Evolutionary conservation across 2,329 filamentous ascomycete species (phyloP).

Genomic region (Cladophialophora bantiana): DNA sequence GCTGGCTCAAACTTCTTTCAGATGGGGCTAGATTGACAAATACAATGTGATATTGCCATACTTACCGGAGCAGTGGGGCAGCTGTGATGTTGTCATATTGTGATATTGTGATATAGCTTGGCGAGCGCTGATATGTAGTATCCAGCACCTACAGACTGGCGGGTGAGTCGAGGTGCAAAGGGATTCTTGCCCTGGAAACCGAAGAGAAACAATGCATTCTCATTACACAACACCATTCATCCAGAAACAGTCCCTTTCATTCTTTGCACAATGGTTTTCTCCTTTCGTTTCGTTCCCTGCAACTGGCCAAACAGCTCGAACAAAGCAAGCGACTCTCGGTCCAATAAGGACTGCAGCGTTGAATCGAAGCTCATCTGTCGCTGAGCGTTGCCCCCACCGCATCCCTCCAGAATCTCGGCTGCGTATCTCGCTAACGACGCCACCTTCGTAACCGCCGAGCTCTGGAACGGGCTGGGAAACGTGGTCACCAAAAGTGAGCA

Average conservation of each 20-base stretch:
- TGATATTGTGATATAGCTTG: neutral
- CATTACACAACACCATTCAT: neutral
- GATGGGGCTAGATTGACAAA: neutral
- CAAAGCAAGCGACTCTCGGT: neutral
- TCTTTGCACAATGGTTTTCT: neutral
- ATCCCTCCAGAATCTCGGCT: slow-evolving; percentile 12
- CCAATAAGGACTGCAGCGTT: slow-evolving; percentile 9
- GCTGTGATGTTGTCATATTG: no score
- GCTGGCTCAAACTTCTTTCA: neutral
- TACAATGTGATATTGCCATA: neutral
- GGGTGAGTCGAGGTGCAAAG: neutral
- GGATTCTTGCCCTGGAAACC: neutral
- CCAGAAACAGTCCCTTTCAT: neutral
- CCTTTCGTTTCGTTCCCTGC: neutral
- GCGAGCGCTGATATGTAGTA: neutral
- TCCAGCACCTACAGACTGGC: neutral
- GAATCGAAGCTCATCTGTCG: slow-evolving; percentile 4
- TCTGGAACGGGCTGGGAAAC: neutral
- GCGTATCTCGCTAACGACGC: slow-evolving; percentile 6
- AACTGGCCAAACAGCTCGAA: neutral
- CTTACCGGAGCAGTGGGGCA: neutral
- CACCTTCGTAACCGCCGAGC: slow-evolving; percentile 18
- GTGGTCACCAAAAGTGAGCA: slow-evolving; percentile 4
- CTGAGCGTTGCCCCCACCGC: slow-evolving; percentile 2
- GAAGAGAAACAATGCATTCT: neutral